A percentile compares a stretch with the other conserved stretches of the same genome.
These are phyloP conservation scores for Euptelea pleiosperma DNA, from an alignment of 164 flowering plant species.

Conservation along the genomic window DNA sequence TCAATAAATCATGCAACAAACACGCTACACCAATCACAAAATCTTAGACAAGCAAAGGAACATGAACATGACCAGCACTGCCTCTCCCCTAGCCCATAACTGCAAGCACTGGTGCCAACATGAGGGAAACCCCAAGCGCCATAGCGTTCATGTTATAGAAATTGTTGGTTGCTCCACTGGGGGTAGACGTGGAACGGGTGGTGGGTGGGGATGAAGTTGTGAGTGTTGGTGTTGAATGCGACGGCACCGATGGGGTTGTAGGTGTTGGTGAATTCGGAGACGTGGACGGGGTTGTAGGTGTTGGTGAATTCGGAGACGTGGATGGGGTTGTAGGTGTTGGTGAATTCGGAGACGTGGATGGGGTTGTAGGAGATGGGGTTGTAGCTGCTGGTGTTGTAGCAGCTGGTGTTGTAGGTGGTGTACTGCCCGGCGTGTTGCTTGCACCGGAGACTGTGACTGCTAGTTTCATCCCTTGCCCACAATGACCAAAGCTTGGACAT, in stretches of 20 bases:
- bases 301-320: slow-evolving; percentile 3
- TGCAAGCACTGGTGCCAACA: slow-evolving; percentile 20
- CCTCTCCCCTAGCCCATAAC: slow-evolving; percentile 44
- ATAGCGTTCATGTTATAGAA: slow-evolving; percentile 1
- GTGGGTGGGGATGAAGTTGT: neutral
- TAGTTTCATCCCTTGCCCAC: slow-evolving; percentile 13
- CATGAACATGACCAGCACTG: slow-evolving; percentile 31
- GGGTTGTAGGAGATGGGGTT: no score
- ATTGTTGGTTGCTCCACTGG: slow-evolving; percentile 11
- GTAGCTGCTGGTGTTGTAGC: neutral
- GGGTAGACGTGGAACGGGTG: slow-evolving; percentile 8
- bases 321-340: no score
- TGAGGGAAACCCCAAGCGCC: slow-evolving; percentile 26
- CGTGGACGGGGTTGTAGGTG: slow-evolving; percentile 9
- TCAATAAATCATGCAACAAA: neutral
- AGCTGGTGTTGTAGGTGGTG: neutral
- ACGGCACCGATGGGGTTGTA: no score
- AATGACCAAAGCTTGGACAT: slow-evolving; percentile 14
- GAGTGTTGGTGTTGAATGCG: slow-evolving; percentile 4
- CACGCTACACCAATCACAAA: neutral
- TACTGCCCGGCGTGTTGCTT: neutral
- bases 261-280: no score
- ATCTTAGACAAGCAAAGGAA: neutral
- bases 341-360: no score
- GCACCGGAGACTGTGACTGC: neutral